These are phyloP conservation scores for Yamadazyma phyllophila DNA, from an alignment of 805 yeast genomes.

Conservation along the genomic window DNA sequence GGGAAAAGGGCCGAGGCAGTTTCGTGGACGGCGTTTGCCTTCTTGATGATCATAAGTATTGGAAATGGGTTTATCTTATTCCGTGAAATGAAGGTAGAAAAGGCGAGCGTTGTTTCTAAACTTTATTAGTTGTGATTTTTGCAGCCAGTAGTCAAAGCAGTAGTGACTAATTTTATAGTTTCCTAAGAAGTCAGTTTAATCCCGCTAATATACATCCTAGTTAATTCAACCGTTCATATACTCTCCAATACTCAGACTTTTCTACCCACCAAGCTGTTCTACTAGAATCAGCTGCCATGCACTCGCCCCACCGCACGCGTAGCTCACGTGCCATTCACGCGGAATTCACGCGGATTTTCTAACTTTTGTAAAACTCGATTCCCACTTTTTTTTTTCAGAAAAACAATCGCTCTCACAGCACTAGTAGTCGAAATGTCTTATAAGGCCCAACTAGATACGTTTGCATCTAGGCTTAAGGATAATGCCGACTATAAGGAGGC, in stretches of 20 bases:
- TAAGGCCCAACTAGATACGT: conserved; percentile 60
- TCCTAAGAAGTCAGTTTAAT: not conserved
- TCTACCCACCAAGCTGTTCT: no score
- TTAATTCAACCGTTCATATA: no score
- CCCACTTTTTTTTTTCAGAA: conserved; percentile 21
- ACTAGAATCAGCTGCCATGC: no score
- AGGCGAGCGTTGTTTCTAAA: conserved; percentile 1
- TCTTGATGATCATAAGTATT: conserved; percentile 40
- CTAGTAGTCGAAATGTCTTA: conserved; percentile 34
- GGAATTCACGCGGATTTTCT: conserved; percentile 1
- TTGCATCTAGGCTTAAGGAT: conserved; percentile 62
- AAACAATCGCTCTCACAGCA: conserved; percentile 1
- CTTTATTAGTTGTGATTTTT: not conserved
- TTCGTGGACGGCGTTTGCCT: conserved; percentile 60
- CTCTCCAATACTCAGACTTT: no score
- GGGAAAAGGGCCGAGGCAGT: conserved; percentile 57
- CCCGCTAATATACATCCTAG: not conserved
- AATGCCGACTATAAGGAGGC: conserved; percentile 55
- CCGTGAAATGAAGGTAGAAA: conserved; percentile 22
- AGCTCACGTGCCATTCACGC: conserved; percentile 4
- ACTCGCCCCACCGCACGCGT: conserved; percentile 10
- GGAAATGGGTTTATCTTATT: conserved; percentile 30
- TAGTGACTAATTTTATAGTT: no score
- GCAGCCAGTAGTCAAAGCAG: not conserved
- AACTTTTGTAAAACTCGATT: conserved; percentile 14